phyloP scores from a whole-genome alignment of 2,329 filamentous ascomycete species.

The Lachnellula occidentalis region DNA sequence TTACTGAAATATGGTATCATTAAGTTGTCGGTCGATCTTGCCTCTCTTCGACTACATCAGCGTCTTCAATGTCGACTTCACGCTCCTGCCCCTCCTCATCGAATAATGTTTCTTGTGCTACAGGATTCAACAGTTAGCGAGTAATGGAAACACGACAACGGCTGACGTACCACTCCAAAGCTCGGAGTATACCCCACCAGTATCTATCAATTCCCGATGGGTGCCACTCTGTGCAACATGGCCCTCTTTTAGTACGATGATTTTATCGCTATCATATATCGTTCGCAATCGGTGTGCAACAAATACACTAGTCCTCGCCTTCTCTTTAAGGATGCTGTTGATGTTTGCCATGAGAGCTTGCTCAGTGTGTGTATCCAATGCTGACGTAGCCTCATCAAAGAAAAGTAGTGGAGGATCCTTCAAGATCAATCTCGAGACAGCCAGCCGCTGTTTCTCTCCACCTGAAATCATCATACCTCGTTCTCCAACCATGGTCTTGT shows the following conservation, averaged over 20 bases:
- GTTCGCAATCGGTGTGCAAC: constrained; percentile 89
- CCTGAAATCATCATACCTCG: constrained; percentile 95
- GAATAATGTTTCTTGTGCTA: constrained; percentile 59
- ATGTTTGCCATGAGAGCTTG: constrained; percentile 87
- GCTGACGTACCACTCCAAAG: constrained; percentile 73
- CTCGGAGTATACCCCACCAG: constrained; percentile 75
- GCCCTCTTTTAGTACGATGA: constrained; percentile 83
- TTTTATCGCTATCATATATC: constrained; percentile 88
- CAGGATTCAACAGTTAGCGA: constrained; percentile 13
- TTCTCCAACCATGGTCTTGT: constrained; percentile 87
- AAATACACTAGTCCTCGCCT: constrained; percentile 85
- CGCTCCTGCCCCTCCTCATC: constrained; percentile 41
- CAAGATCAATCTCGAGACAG: constrained; percentile 74
- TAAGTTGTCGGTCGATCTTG: constrained; percentile 8
- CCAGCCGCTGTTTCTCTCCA: constrained; percentile 87
- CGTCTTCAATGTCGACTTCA: constrained; percentile 24
- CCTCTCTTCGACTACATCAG: constrained; percentile 7
- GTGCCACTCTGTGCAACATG: constrained; percentile 84
- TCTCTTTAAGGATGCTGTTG: constrained; percentile 85
- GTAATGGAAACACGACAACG: constrained; percentile 7
- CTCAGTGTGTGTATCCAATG: constrained; percentile 89
- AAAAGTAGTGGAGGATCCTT: constrained; percentile 89
- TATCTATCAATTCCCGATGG: constrained; percentile 76
- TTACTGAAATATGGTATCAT: constrained; percentile 1
- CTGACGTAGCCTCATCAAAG: constrained; percentile 92